A percentile compares a stretch with the other conserved stretches of the same genome.
Conservation (phyloP, 371 early-diverging fungal species). For the Blakeslea trispora region DNA sequence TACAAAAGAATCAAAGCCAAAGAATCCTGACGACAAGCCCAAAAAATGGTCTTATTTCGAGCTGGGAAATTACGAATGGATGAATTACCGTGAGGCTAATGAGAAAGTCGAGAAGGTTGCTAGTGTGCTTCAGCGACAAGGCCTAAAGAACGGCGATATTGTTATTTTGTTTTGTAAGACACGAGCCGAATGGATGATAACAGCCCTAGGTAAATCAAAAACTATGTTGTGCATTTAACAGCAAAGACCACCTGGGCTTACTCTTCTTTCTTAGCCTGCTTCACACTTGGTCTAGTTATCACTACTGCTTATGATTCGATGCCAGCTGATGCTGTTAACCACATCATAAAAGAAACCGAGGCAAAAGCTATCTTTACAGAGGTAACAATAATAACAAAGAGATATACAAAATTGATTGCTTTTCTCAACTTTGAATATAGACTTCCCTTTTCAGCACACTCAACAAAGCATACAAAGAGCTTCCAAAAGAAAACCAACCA, state of each 20-base stretch:
- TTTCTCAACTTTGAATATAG: constrained; percentile 12
- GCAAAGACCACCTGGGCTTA: constrained; percentile 3
- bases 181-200: constrained; percentile 57
- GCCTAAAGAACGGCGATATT: constrained; percentile 44
- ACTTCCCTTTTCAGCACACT: constrained; percentile 33
- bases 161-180: constrained; percentile 66
- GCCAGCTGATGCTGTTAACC: constrained; percentile 77
- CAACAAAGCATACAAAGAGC: constrained; percentile 32
- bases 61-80: constrained; percentile 58
- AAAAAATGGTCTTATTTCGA: constrained; percentile 61
- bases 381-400: constrained; percentile 37
- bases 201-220: constrained; percentile 46
- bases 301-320: constrained; percentile 92
- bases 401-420: neutral
- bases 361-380: constrained; percentile 78
- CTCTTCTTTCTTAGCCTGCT: constrained; percentile 52
- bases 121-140: constrained; percentile 37
- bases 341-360: constrained; percentile 70
- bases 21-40: constrained; percentile 33
- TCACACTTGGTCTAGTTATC: constrained; percentile 68
- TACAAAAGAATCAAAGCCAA: constrained; percentile 33
- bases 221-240: neutral
- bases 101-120: constrained; percentile 42
- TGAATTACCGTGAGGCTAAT: constrained; percentile 45
- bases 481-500: constrained; percentile 22